Percentiles rank a stretch among this genome's conserved stretches.
Conservation (phyloP, 805 yeast genomes). For the Cyberlindnera xylosilytica region DNA sequence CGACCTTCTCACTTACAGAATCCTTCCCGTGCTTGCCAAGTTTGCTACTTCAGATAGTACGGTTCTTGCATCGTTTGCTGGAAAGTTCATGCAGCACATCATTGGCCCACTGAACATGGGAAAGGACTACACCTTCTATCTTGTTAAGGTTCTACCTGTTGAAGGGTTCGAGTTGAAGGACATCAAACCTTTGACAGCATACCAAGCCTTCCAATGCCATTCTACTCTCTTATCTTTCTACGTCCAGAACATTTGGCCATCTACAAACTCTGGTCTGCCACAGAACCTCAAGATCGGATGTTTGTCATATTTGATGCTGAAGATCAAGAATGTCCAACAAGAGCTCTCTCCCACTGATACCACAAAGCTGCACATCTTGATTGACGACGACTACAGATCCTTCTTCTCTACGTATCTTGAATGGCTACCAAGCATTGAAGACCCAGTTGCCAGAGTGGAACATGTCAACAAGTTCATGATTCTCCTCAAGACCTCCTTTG, state of each 20-base stretch:
- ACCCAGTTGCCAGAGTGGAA: conserved; percentile 8
- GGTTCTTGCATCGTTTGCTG: background rate
- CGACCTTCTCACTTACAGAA: background rate
- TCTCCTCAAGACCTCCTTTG: conserved; percentile 19
- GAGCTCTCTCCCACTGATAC: background rate
- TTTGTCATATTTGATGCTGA: conserved; percentile 8
- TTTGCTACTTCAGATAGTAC: background rate
- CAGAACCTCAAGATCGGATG: conserved; percentile 1
- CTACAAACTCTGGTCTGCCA: background rate
- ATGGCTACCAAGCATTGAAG: background rate
- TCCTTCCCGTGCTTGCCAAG: conserved; percentile 2
- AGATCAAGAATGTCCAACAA: conserved; percentile 3
- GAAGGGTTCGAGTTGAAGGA: conserved; percentile 17
- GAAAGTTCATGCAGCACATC: conserved; percentile 5
- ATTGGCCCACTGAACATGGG: background rate
- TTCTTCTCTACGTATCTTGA: conserved; percentile 9
- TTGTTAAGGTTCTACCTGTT: conserved; percentile 7
- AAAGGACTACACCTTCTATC: conserved; percentile 1
- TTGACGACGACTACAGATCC: conserved; percentile 3
- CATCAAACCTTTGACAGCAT: conserved; percentile 6
- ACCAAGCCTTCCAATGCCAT: conserved; percentile 4
- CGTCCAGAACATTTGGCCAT: conserved; percentile 5
- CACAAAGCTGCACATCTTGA: background rate
- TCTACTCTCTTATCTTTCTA: background rate
- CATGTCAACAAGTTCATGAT: conserved; percentile 17